phyloP scores from a whole-genome alignment of 495 filamentous ascomycete genomes.

The Aspergillus funiculosus region DNA sequence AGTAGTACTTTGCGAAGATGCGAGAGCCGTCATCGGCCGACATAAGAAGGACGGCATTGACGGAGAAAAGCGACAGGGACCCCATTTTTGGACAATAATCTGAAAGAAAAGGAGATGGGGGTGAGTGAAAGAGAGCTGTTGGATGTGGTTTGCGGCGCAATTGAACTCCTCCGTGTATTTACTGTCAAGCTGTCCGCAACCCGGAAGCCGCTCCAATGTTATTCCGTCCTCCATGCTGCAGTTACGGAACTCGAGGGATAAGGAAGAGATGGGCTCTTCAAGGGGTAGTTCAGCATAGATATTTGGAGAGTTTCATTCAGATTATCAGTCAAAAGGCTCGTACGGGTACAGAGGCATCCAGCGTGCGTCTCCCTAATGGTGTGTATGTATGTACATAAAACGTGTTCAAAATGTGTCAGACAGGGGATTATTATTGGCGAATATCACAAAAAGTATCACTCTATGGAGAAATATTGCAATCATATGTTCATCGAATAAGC shows the following conservation, averaged over 20 bases:
- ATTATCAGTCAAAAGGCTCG: too few species aligned
- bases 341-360: too few species aligned
- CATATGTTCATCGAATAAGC: slow-evolving; percentile 22
- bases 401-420: slow-evolving; percentile 1
- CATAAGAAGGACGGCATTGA: slow-evolving; percentile 90
- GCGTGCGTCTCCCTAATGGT: too few species aligned
- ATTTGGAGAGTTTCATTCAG: too few species aligned
- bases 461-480: slow-evolving; percentile 14
- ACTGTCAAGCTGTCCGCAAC: slow-evolving; percentile 38
- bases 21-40: slow-evolving; percentile 80
- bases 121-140: slow-evolving; percentile 5
- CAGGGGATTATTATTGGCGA: slow-evolving; percentile 8
- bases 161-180: slow-evolving; percentile 21
- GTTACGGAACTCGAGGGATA: too few species aligned
- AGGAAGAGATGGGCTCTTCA: too few species aligned
- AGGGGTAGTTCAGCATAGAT: too few species aligned
- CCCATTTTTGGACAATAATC: slow-evolving; percentile 36
- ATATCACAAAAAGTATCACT: slow-evolving; percentile 15
- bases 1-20: slow-evolving; percentile 95
- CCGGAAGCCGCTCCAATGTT: slow-evolving; percentile 34
- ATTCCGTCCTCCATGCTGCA: slow-evolving; percentile 30
- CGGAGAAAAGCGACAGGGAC: slow-evolving; percentile 75
- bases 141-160: neutral
- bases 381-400: slow-evolving; percentile 2
- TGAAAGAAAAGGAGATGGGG: neutral